These are phyloP conservation scores for Stellera chamaejasme DNA, from an alignment of 345 rosid species.

Conservation along the genomic window DNA sequence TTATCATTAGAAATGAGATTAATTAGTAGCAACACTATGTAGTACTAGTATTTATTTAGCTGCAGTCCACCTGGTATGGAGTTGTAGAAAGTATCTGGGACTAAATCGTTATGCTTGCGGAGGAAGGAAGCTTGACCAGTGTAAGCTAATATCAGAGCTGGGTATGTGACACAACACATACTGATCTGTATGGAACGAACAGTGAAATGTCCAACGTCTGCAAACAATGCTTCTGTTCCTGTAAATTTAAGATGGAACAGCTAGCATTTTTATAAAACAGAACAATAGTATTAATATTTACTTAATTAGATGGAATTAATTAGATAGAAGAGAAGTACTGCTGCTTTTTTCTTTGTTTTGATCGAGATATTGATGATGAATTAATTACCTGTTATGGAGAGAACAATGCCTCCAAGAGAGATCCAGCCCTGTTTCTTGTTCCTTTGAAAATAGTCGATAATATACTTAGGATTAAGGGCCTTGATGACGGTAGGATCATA, in stretches of 20 bases:
- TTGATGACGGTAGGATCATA: conserved; percentile 25
- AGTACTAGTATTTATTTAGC: too few relatives aligned
- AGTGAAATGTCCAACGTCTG: conserved; percentile 51
- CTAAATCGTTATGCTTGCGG: conserved; percentile 20
- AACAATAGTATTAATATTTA: background rate
- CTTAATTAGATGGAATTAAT: too few relatives aligned
- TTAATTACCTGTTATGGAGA: conserved; percentile 39
- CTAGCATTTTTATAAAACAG: too few relatives aligned
- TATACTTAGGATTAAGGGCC: conserved; percentile 37
- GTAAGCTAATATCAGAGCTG: conserved; percentile 35
- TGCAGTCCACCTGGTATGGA: conserved; percentile 23
- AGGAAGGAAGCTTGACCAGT: conserved; percentile 38
- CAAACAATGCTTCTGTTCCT: conserved; percentile 54
- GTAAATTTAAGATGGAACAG: too few relatives aligned
- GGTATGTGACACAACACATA: conserved; percentile 26
- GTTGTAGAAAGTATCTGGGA: conserved; percentile 21
- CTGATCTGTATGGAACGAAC: conserved; percentile 39
- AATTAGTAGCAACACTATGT: background rate
- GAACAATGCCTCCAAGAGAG: conserved; percentile 43
- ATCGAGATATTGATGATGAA: background rate
- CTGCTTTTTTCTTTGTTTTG: background rate
- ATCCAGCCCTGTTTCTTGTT: conserved; percentile 35
- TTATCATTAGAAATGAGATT: background rate
- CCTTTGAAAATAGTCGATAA: conserved; percentile 30
- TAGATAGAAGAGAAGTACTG: too few relatives aligned